Percentiles rank a stretch among this genome's conserved stretches.
phyloP scores from a whole-genome alignment of 257 asterid genomes.

The Solanum tarapatanum region DNA sequence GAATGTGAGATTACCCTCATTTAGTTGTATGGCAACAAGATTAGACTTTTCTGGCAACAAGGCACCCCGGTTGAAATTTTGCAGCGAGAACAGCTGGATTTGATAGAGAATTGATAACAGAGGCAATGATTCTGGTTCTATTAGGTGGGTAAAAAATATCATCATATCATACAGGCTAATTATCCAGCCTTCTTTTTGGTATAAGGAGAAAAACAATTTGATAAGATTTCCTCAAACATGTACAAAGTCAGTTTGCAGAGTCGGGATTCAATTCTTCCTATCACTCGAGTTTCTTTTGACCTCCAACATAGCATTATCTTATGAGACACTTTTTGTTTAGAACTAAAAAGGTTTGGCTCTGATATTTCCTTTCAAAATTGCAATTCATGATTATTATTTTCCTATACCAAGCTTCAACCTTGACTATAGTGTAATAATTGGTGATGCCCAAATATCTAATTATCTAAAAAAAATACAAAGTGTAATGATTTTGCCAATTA shows the following conservation, averaged over 20 bases:
- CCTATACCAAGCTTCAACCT: not conserved
- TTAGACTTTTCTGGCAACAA: not conserved
- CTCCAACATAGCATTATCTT: not conserved
- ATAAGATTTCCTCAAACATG: not conserved
- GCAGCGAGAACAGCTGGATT: not conserved
- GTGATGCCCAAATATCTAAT: not conserved
- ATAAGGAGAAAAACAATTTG: not conserved
- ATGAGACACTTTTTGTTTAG: not conserved
- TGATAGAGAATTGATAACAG: not conserved
- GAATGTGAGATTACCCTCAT: not conserved
- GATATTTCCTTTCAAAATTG: not conserved
- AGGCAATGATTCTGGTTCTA: too few species aligned
- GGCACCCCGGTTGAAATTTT: not conserved
- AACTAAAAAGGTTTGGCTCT: not conserved
- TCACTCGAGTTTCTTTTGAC: not conserved
- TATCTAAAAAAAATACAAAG: not conserved
- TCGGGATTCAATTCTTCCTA: too few species aligned
- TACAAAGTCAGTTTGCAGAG: not conserved
- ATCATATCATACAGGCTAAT: not conserved
- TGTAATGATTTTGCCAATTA: not conserved
- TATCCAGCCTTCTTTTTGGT: not conserved
- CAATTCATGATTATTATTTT: not conserved
- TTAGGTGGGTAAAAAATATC: not conserved
- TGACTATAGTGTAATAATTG: not conserved
- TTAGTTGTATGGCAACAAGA: not conserved